Percentiles rank a stretch among this genome's conserved stretches.
phyloP scores from a whole-genome alignment of 768 basidiomycete species.

The Rhodotorula sphaerocarpa region DNA sequence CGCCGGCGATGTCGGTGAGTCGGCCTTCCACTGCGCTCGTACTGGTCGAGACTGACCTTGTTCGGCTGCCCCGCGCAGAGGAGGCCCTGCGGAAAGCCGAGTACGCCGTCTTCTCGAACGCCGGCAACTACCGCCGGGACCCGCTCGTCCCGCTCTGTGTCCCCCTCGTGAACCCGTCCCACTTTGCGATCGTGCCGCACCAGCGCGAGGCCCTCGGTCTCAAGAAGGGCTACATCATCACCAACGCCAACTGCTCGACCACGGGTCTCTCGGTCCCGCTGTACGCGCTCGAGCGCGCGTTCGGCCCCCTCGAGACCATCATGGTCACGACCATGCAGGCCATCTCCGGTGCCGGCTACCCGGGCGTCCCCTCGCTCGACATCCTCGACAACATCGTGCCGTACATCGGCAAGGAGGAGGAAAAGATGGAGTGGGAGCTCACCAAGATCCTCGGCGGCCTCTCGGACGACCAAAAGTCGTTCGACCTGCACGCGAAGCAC shows the following conservation, averaged over 20 bases:
- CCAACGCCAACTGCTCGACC: constrained; percentile 97
- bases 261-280: constrained; percentile 89
- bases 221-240: constrained; percentile 84
- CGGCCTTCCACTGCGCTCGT: too few species aligned
- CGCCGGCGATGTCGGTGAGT: constrained; percentile 85
- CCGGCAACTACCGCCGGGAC: constrained; percentile 91
- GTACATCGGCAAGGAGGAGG: constrained; percentile 78
- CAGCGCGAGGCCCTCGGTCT: constrained; percentile 55
- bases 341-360: constrained; percentile 96
- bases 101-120: constrained; percentile 87
- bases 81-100: constrained; percentile 75
- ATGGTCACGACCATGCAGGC: constrained; percentile 96
- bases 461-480: constrained; percentile 52
- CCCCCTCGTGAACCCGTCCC: constrained; percentile 83
- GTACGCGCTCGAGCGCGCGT: constrained; percentile 74
- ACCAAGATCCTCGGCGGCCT: constrained; percentile 91
- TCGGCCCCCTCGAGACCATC: constrained; percentile 86
- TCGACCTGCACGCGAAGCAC: constrained; percentile 73
- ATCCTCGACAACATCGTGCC: constrained; percentile 95
- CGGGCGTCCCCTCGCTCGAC: constrained; percentile 79
- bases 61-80: constrained; percentile 52
- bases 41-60: too few species aligned
- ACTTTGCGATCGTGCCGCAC: constrained; percentile 72
- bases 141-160: constrained; percentile 90
- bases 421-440: constrained; percentile 99